Conservation (phyloP, 106 monocot genomes). For the Ottelia alismoides region DNA sequence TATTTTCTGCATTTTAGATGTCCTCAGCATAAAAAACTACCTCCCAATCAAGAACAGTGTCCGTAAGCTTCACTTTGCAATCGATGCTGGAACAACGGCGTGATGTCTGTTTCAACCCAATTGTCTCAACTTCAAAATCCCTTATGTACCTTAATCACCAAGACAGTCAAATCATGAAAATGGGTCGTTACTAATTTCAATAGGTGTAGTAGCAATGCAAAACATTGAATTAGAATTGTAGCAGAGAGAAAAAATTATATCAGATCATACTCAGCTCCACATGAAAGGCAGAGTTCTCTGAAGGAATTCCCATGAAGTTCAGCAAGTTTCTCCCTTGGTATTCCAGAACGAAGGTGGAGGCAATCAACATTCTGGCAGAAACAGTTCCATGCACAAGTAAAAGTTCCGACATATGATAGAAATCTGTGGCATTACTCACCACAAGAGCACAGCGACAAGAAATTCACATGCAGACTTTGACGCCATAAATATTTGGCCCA, state of each 20-base stretch:
- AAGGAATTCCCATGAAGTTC: conserved; percentile 99
- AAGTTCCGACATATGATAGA: too few species aligned
- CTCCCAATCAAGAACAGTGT: conserved; percentile 99
- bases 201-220: background rate
- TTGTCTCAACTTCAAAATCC: conserved; percentile 99
- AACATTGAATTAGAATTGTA: background rate
- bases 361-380: conserved; percentile 86
- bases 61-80: conserved; percentile 69
- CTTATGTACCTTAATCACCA: conserved; percentile 91
- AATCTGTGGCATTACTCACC: too few species aligned
- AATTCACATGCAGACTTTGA: too few species aligned
- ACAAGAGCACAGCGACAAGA: too few species aligned
- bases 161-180: too few species aligned
- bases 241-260: background rate
- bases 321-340: conserved; percentile 91
- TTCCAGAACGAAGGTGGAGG: conserved; percentile 97
- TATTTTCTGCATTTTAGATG: too few species aligned
- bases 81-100: conserved; percentile 67
- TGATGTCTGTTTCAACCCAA: conserved; percentile 92
- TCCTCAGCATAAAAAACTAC: too few species aligned
- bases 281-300: conserved; percentile 79
- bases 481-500: too few species aligned
- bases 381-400: too few species aligned
- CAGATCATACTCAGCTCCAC: conserved; percentile 67
- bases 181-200: too few species aligned